phyloP scores from a whole-genome alignment of 768 basidiomycete genomes.

The Lactarius quietus region DNA sequence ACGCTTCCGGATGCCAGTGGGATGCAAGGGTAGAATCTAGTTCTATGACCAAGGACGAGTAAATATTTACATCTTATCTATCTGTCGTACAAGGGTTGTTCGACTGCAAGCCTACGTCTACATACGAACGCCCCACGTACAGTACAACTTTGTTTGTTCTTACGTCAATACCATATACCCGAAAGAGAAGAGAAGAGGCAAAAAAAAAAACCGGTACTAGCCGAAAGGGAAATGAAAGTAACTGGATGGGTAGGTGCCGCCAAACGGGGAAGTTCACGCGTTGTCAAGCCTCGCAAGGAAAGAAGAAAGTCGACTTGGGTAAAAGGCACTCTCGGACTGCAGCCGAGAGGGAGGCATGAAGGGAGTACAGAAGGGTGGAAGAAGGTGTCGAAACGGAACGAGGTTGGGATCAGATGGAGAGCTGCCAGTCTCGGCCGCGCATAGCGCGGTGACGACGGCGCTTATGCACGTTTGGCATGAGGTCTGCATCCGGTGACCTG shows the following conservation, averaged over 20 bases:
- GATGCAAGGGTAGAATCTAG: background rate
- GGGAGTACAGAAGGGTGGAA: background rate
- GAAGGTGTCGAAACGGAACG: background rate
- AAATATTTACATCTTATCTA: background rate
- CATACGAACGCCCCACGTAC: slow-evolving; percentile 1
- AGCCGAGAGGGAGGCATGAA: background rate
- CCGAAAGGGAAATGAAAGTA: background rate
- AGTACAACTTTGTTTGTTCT: background rate
- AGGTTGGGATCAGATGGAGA: background rate
- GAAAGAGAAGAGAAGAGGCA: background rate
- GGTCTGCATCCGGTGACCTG: slow-evolving; percentile 8
- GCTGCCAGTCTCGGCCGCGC: background rate
- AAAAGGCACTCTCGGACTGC: background rate
- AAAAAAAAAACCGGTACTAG: background rate
- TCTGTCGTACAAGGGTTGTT: background rate
- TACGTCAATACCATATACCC: background rate
- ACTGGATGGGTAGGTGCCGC: background rate
- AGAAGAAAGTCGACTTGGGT: background rate
- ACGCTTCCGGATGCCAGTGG: background rate
- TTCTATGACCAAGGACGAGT: background rate
- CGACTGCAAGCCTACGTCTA: background rate
- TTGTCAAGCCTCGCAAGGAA: background rate
- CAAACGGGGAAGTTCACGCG: background rate
- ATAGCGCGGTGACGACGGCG: slow-evolving; percentile 15
- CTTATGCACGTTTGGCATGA: background rate